Percentiles rank a stretch among this genome's conserved stretches.
These are phyloP conservation scores for Neurospora africana DNA, from an alignment of 495 filamentous ascomycete genomes.

Conservation along the genomic window DNA sequence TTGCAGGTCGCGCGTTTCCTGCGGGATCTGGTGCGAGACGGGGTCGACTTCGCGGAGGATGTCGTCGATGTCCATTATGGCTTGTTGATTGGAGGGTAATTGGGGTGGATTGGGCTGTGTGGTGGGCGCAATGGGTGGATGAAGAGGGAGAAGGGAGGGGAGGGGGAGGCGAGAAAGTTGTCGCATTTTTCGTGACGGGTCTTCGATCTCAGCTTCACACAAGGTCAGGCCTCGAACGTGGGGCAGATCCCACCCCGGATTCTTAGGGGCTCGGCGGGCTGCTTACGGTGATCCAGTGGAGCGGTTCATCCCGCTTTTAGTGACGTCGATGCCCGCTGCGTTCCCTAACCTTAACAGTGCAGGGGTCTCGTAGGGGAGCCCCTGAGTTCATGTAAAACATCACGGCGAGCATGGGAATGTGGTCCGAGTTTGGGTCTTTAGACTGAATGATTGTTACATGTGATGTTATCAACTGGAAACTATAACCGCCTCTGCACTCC, in stretches of 20 bases:
- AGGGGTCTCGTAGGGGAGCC: background rate
- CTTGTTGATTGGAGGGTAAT: background rate
- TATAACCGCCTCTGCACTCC: background rate
- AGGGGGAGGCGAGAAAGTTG: background rate
- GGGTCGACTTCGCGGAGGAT: slow-evolving; percentile 74
- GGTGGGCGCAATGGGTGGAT: background rate
- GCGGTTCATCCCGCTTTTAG: background rate
- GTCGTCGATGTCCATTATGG: slow-evolving; percentile 75
- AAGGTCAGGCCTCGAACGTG: background rate
- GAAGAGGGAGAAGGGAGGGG: background rate
- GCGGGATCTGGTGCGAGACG: slow-evolving; percentile 40
- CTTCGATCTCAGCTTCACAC: background rate
- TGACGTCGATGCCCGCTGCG: background rate
- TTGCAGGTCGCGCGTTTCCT: slow-evolving; percentile 69
- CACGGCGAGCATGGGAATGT: background rate
- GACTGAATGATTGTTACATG: background rate
- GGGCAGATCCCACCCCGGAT: background rate
- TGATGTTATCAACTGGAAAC: background rate
- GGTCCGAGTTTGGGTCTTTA: background rate
- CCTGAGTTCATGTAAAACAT: background rate
- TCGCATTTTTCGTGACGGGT: background rate
- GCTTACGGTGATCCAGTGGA: background rate
- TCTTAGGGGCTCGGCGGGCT: background rate
- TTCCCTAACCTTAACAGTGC: background rate
- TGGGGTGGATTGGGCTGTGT: background rate